A percentile compares a stretch with the other conserved stretches of the same genome.
Conservation (phyloP, 202 grass and related monocot species). For the Schoenoplectus triqueter region DNA sequence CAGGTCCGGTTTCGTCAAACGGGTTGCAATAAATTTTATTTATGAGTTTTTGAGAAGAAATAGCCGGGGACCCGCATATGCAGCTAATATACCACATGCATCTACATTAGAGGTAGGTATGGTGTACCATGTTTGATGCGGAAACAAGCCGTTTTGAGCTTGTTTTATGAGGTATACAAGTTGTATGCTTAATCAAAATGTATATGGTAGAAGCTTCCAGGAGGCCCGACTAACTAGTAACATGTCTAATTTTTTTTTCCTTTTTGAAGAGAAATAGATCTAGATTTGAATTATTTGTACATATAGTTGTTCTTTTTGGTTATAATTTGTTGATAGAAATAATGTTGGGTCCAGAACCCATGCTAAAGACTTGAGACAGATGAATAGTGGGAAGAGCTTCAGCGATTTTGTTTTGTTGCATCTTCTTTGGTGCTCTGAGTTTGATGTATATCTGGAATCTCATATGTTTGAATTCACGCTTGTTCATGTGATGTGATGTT, state of each 20-base stretch:
- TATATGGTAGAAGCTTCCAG: slow-evolving; percentile 34
- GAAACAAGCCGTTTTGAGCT: background rate
- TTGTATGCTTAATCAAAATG: slow-evolving; percentile 32
- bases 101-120: slow-evolving; percentile 91
- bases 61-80: slow-evolving; percentile 59
- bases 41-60: slow-evolving; percentile 89
- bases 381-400: slow-evolving; percentile 24
- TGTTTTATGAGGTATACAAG: slow-evolving; percentile 35
- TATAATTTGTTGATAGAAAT: slow-evolving; percentile 35
- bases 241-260: background rate
- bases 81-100: slow-evolving; percentile 66
- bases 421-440: background rate
- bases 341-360: slow-evolving; percentile 28
- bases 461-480: background rate
- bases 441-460: background rate
- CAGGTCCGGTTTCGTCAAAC: slow-evolving; percentile 67
- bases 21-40: slow-evolving; percentile 57
- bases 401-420: slow-evolving; percentile 22
- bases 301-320: slow-evolving; percentile 34
- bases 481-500: background rate
- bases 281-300: slow-evolving; percentile 41
- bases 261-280: slow-evolving; percentile 32
- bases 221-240: slow-evolving; percentile 39
- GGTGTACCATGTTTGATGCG: slow-evolving; percentile 78
- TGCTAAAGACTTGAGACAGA: slow-evolving; percentile 1